A percentile compares a stretch with the other conserved stretches of the same genome.
Evolutionary conservation across 2,329 filamentous ascomycete species (phyloP).

Genomic region (Aspergillus niger): DNA sequence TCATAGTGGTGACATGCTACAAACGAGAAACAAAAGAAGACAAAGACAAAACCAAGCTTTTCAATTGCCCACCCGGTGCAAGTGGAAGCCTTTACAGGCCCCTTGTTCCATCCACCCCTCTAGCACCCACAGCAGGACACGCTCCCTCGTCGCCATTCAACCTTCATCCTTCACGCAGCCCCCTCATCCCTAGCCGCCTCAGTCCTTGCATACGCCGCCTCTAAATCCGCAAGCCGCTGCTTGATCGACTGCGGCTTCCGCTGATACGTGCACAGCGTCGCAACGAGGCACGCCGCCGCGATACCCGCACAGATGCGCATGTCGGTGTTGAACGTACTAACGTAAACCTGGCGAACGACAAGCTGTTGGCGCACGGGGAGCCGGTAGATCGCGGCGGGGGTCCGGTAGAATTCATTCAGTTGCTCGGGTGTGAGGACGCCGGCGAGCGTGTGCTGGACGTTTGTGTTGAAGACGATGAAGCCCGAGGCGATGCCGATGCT

Average conservation of each 20-base stretch:
- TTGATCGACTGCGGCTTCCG: constrained; percentile 6
- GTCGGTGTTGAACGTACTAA: constrained; percentile 2
- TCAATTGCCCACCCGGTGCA: neutral
- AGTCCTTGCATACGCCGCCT: neutral
- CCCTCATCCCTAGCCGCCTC: neutral
- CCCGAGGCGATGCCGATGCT: constrained; percentile 9
- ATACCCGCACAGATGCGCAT: constrained; percentile 7
- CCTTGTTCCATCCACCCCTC: neutral
- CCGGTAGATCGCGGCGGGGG: neutral
- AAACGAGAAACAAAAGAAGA: neutral
- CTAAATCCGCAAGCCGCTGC: constrained; percentile 7
- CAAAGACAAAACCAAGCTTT: neutral
- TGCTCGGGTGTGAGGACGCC: constrained; percentile 3
- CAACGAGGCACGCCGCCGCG: neutral
- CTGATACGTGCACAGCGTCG: constrained; percentile 10
- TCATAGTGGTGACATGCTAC: neutral
- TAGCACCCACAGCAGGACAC: neutral
- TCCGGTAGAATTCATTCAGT: constrained; percentile 4
- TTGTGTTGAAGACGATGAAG: constrained; percentile 9
- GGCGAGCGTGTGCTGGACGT: constrained; percentile 1
- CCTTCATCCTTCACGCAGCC: neutral
- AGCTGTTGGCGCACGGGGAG: constrained; percentile 1
- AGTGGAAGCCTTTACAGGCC: neutral
- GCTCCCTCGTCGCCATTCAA: neutral
- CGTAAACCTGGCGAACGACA: constrained; percentile 4